Base-by-base conservation (phyloP, 129 eudicot genomes). In the Ambrosia artemisiifolia region DNA sequence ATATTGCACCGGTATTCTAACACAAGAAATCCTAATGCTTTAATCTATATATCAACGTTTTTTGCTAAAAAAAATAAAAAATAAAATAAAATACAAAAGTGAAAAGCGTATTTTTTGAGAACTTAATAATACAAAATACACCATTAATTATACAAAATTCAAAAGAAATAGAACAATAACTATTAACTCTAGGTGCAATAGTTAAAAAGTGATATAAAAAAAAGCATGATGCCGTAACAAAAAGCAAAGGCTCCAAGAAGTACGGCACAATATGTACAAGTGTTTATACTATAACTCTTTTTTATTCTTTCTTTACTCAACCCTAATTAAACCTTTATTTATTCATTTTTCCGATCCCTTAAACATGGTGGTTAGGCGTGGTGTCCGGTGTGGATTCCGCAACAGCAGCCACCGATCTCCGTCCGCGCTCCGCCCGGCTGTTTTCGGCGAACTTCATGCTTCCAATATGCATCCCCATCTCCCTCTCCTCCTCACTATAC, bases 401-500 rank as follows among this genome's bases (percentile, higher is more conserved):
- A 0, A 74, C 51, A 5, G 65, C 78, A 4, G 32, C 65, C 49
- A 67, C 81, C 47, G 7, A 42, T 70, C 81, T 82, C 66, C 47
- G 44, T 48, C 84, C 89, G 53, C 89, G 85, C 81, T 85, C 86
- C 14, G 83, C 81, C 49, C 79, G 69, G 36, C 88, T 81, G 65
- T 85, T 85, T 56, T 81, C 79, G 5, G 88, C 83, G 34, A 85
- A 85, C 75, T 81, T 85, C 69, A 85, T 81, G 47, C 91, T 83
- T 19, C 75, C 80, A 9, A 78, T 43, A 28, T 86, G 88, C 79
- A 84, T n/a, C 14, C 88, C 87, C 60, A 69, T 79, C 54, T 65
- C 67, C 34, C 81, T 80, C 73, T 86, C 92, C 32, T 75, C 88
- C 48, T 83, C 86, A 2, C 54, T 81, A 76, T 84, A 86, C 85